Evolutionary conservation across 768 basidiomycete species (phyloP), one percentile per base, ranked within the genome.

Genomic region (Russula brevipes): DNA sequence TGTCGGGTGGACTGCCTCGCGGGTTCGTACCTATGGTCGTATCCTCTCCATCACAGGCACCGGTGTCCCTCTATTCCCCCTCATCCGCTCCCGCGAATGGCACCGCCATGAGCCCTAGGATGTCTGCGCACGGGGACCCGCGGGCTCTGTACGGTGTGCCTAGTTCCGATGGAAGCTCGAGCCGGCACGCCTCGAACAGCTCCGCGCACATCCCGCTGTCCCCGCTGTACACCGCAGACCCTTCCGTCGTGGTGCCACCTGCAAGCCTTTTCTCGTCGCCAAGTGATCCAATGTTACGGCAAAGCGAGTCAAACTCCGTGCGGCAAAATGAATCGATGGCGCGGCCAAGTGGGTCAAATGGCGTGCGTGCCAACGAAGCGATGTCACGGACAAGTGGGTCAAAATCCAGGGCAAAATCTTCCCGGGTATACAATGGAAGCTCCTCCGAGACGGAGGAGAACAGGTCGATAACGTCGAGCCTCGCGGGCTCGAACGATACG

Each of bases 401-500:
- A 24, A 24, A 24, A 24, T 24, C 24, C 24, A 24, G 24, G 24
- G 24, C 24, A 24, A 24, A 24, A 24, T 24, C 24, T 24, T 24
- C 24, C 24, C 24, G 24, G 24, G 24, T 24, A 24, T 24, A 24
- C 24, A 1, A 24, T 24, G 24, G 24, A 24, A 60, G 65, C 47
- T 57, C 60, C 9, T 58, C 59, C 10, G 67, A 68, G 31, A 68
- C 66, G 42, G 64, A 65, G 19, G 65, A 66, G 36, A 64, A 61
- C 30, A 55, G 56, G 8, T 56, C 58, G 11, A 55, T 66, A 5
- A 42, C 52, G 36, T 68, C 65, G 35, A 66, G 67, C 53, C 36
- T 66, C 30, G 60, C 65, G 31, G 60, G 64, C 42, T 68, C 67
- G 46, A 60, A 66, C 31, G 65, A 68, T 54, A 63, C 65, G 4